Evolutionary conservation across 2,329 filamentous ascomycete species (phyloP).

Genomic region (Cordyceps tenuipes): DNA sequence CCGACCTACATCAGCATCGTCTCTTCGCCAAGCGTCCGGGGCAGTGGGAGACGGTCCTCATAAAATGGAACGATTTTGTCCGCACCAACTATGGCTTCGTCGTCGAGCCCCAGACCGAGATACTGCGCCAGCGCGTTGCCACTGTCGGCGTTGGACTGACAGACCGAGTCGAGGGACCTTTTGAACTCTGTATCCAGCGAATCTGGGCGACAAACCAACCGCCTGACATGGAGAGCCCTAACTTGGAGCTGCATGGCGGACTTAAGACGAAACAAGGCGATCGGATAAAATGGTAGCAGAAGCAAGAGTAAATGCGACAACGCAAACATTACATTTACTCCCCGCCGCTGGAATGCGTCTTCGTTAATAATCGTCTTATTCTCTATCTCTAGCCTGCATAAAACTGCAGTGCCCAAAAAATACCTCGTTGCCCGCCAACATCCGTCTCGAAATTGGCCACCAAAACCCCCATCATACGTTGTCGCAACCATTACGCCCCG

Average conservation of each 20-base stretch:
- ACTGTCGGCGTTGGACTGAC: slow-evolving; percentile 83
- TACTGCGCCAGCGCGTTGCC: slow-evolving; percentile 76
- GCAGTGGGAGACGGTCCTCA: slow-evolving; percentile 90
- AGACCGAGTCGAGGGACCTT: slow-evolving; percentile 80
- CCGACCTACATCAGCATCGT: slow-evolving; percentile 93
- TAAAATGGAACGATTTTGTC: slow-evolving; percentile 89
- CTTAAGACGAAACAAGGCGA: slow-evolving; percentile 31
- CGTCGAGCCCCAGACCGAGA: slow-evolving; percentile 85
- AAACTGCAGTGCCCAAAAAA: background rate
- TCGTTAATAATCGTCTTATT: background rate
- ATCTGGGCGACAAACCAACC: slow-evolving; percentile 79
- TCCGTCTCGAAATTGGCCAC: background rate
- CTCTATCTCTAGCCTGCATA: slow-evolving; percentile 3
- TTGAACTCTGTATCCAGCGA: slow-evolving; percentile 74
- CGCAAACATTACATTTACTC: background rate
- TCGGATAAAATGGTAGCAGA: slow-evolving; percentile 28
- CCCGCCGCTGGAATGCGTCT: background rate
- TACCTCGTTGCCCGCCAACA: background rate
- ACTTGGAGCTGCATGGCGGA: slow-evolving; percentile 19
- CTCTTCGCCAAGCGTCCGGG: slow-evolving; percentile 71
- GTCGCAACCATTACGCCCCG: background rate
- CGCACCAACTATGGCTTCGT: slow-evolving; percentile 88
- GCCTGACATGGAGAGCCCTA: slow-evolving; percentile 17
- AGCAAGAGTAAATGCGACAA: background rate
- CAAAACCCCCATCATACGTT: background rate